These are phyloP conservation scores for Patellaria atrata DNA, from an alignment of 495 filamentous ascomycete species.

Conservation along the genomic window DNA sequence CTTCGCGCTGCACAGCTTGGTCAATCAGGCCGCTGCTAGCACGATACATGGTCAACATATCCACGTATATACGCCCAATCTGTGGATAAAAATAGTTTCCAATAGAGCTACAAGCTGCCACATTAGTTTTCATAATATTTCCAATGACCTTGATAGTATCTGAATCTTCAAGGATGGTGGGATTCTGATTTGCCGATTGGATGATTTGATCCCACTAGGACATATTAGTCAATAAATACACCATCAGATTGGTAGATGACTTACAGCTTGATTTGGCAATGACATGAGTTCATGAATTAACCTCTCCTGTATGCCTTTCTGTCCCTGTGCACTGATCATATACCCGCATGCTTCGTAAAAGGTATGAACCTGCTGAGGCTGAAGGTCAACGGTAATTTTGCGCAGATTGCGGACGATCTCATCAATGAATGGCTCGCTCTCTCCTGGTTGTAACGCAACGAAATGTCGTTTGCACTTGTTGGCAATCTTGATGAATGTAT, in stretches of 20 bases:
- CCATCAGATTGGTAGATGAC: slow-evolving; percentile 9
- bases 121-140: slow-evolving; percentile 99
- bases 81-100: slow-evolving; percentile 98
- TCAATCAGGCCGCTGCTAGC: slow-evolving; percentile 94
- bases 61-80: slow-evolving; percentile 91
- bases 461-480: slow-evolving; percentile 97
- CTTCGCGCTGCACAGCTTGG: slow-evolving; percentile 71
- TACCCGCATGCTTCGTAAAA: slow-evolving; percentile 99
- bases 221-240: slow-evolving; percentile 13
- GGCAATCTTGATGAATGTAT: slow-evolving; percentile 99
- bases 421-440: slow-evolving; percentile 93
- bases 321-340: slow-evolving; percentile 97
- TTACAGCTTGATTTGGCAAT: slow-evolving; percentile 68
- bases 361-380: slow-evolving; percentile 93
- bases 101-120: slow-evolving; percentile 89
- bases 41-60: slow-evolving; percentile 98
- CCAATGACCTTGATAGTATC: slow-evolving; percentile 97
- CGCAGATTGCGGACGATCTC: slow-evolving; percentile 92
- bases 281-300: slow-evolving; percentile 86
- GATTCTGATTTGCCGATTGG: slow-evolving; percentile 61
- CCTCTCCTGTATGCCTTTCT: slow-evolving; percentile 78
- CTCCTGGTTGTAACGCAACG: slow-evolving; percentile 86
- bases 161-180: slow-evolving; percentile 67
- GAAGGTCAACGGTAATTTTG: slow-evolving; percentile 87
- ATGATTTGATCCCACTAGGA: slow-evolving; percentile 82